A percentile compares a stretch with the other conserved stretches of the same genome.
These are phyloP conservation scores for Phialocephala sp. DNA, from an alignment of 2,329 filamentous ascomycete species.

Conservation along the genomic window DNA sequence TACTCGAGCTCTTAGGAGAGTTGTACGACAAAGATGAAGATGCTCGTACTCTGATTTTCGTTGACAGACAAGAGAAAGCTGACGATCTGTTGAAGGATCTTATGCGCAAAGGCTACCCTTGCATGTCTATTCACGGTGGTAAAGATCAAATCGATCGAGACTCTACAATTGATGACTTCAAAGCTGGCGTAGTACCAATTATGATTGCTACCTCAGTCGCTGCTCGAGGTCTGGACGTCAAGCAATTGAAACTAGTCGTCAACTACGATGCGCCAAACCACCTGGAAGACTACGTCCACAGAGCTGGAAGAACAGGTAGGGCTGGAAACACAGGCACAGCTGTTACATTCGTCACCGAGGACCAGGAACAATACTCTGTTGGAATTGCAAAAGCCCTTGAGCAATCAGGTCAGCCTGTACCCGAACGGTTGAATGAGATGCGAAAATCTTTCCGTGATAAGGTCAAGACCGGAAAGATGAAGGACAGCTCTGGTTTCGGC, in stretches of 20 bases:
- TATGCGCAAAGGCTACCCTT: slow-evolving; percentile 84
- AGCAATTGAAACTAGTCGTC: slow-evolving; percentile 92
- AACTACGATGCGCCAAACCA: slow-evolving; percentile 96
- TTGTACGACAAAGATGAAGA: slow-evolving; percentile 89
- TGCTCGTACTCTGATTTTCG: slow-evolving; percentile 86
- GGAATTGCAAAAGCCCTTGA: slow-evolving; percentile 87
- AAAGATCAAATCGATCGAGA: slow-evolving; percentile 94
- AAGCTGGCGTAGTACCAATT: slow-evolving; percentile 86
- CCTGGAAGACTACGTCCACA: slow-evolving; percentile 94
- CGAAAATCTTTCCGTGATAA: slow-evolving; percentile 81
- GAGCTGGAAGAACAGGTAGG: slow-evolving; percentile 89
- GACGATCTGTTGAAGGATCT: slow-evolving; percentile 80
- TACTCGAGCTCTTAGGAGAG: slow-evolving; percentile 86
- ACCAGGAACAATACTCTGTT: slow-evolving; percentile 88
- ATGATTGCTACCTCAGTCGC: slow-evolving; percentile 95
- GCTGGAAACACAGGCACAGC: slow-evolving; percentile 95
- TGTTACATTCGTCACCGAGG: slow-evolving; percentile 89
- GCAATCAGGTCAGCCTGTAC: slow-evolving; percentile 85
- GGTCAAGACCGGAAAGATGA: slow-evolving; percentile 90
- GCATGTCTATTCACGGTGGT: slow-evolving; percentile 91
- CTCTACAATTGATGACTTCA: slow-evolving; percentile 92
- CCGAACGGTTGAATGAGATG: slow-evolving; percentile 70
- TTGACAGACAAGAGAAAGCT: slow-evolving; percentile 89
- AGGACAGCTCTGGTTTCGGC: slow-evolving; percentile 88
- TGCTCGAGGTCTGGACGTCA: slow-evolving; percentile 92